Conservation (phyloP, 805 yeast species). For the Ogataea minuta region DNA sequence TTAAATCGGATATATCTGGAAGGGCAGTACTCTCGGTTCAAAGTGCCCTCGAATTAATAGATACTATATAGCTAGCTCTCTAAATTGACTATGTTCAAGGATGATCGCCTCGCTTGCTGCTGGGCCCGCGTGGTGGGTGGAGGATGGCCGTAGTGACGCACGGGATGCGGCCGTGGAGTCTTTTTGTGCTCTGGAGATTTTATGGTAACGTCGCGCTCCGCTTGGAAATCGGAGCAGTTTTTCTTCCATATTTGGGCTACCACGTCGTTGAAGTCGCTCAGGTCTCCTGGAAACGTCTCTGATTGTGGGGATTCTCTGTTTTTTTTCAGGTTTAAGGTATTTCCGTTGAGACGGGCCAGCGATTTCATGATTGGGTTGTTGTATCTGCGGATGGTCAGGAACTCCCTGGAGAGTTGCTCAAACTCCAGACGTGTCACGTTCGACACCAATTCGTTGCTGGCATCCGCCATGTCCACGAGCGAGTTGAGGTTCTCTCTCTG, state of each 20-base stretch:
- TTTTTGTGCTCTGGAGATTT: slow-evolving; percentile 9
- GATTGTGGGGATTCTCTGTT: slow-evolving; percentile 5
- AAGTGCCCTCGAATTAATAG: slow-evolving; percentile 38
- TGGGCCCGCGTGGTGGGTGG: slow-evolving; percentile 35
- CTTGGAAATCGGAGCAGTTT: slow-evolving; percentile 16
- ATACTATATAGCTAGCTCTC: slow-evolving; percentile 16
- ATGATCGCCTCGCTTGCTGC: slow-evolving; percentile 21
- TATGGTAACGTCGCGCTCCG: slow-evolving; percentile 4
- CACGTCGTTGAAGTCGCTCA: slow-evolving; percentile 14
- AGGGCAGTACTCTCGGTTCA: slow-evolving; percentile 57
- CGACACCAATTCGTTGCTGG: slow-evolving; percentile 26
- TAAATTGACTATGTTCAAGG: slow-evolving; percentile 23
- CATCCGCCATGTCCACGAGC: slow-evolving; percentile 51
- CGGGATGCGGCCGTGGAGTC: slow-evolving; percentile 11
- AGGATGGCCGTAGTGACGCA: slow-evolving; percentile 9
- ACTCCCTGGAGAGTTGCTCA: slow-evolving; percentile 75
- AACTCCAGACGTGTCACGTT: slow-evolving; percentile 66
- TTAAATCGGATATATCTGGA: slow-evolving; percentile 69
- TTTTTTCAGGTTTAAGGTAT: slow-evolving; percentile 12
- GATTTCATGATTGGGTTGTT: slow-evolving; percentile 69
- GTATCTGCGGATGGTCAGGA: slow-evolving; percentile 64
- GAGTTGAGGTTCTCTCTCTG: slow-evolving; percentile 66
- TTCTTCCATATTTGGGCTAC: slow-evolving; percentile 20
- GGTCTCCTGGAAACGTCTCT: slow-evolving; percentile 10
- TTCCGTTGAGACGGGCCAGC: slow-evolving; percentile 45